phyloP scores from a whole-genome alignment of 495 filamentous ascomycete genomes.

The Neurospora sp. region DNA sequence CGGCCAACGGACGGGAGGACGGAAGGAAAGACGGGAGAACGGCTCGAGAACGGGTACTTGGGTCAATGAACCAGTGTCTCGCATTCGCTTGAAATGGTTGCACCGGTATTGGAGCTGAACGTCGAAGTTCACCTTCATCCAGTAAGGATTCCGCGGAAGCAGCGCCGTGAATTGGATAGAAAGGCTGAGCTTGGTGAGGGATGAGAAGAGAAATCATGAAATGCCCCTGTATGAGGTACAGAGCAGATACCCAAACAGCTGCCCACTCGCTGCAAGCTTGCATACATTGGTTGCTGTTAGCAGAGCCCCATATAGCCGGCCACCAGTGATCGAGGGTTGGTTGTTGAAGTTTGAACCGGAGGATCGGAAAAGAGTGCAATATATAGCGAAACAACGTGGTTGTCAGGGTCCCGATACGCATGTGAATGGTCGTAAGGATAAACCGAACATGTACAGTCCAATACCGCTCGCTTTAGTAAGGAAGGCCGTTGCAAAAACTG shows the following conservation, averaged over 20 bases:
- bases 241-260: not conserved
- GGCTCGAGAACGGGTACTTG: not conserved
- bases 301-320: too few species aligned
- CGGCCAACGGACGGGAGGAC: not conserved
- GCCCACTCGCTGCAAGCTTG: not conserved
- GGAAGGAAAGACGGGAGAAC: not conserved
- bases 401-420: not conserved
- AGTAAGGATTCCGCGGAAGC: not conserved
- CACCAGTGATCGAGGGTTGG: too few species aligned
- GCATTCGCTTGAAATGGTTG: not conserved
- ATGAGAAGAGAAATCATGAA: not conserved
- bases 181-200: not conserved
- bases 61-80: not conserved
- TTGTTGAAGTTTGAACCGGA: not conserved
- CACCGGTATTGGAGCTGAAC: not conserved
- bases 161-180: not conserved
- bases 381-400: not conserved
- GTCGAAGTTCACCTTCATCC: not conserved
- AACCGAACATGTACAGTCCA: too few species aligned
- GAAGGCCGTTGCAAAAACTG: too few species aligned
- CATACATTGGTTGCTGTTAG: too few species aligned
- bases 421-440: too few species aligned
- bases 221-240: not conserved
- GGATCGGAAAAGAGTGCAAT: not conserved
- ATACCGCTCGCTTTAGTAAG: too few species aligned